Percentiles rank a stretch among this genome's conserved stretches.
Evolutionary conservation across 306 rosid genomes (phyloP).

Genomic region (Cucurbita maxima): DNA sequence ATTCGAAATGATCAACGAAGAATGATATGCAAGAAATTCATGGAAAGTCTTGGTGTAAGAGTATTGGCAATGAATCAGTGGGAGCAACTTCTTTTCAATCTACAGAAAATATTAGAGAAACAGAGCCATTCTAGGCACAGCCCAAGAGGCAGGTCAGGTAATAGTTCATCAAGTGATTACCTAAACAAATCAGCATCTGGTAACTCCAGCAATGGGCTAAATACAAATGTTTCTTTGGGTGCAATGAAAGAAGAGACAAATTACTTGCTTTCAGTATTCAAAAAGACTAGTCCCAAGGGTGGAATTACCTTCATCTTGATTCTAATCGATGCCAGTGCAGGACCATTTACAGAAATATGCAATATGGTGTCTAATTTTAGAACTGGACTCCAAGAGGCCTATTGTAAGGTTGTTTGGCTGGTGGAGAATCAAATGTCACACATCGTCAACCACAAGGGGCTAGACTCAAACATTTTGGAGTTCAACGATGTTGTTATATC

Average conservation of each 20-base stretch:
- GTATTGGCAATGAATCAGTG: conserved; percentile 11
- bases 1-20: conserved; percentile 15
- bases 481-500: conserved; percentile 30
- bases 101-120: conserved; percentile 9
- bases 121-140: conserved; percentile 7
- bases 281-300: conserved; percentile 8
- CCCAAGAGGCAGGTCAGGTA: conserved; percentile 12
- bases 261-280: conserved; percentile 12
- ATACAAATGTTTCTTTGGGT: conserved; percentile 1
- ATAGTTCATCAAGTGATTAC: conserved; percentile 4
- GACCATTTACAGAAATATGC: conserved; percentile 8
- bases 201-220: not conserved
- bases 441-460: not conserved
- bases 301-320: conserved; percentile 12
- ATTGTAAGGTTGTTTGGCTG: conserved; percentile 56
- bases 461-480: conserved; percentile 12
- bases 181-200: conserved; percentile 8
- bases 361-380: conserved; percentile 17
- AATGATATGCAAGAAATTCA: conserved; percentile 11
- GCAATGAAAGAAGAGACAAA: conserved; percentile 9
- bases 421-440: conserved; percentile 23
- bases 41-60: conserved; percentile 24
- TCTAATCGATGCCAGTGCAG: conserved; percentile 18
- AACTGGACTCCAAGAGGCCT: conserved; percentile 6
- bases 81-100: conserved; percentile 16